Percentiles rank a stretch among this genome's conserved stretches.
These are phyloP conservation scores for Eutrema heterophyllum DNA, from an alignment of 345 rosid species.

Conservation along the genomic window DNA sequence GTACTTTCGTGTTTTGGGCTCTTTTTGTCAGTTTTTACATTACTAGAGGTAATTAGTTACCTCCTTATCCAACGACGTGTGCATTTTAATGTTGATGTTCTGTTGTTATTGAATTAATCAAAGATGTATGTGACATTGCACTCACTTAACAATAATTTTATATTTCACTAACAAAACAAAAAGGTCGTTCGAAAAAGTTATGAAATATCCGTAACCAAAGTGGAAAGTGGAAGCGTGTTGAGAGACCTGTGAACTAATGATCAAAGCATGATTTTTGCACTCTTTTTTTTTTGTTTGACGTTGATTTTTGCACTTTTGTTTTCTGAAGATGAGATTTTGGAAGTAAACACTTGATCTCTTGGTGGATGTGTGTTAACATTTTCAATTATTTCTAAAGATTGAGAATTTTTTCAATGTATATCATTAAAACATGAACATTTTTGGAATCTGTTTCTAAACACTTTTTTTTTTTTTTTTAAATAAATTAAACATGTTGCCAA, in stretches of 20 bases:
- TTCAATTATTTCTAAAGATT: no score
- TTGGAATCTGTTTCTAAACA: no score
- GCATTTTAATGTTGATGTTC: constrained; percentile 1
- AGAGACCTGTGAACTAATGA: neutral
- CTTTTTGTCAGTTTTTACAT: neutral
- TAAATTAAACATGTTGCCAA: no score
- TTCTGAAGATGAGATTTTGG: no score
- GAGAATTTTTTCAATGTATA: no score
- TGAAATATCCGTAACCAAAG: neutral
- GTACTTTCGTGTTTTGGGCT: constrained; percentile 7
- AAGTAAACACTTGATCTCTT: no score
- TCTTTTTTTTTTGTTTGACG: no score
- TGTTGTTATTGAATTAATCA: neutral
- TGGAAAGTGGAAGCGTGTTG: neutral
- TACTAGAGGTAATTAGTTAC: neutral
- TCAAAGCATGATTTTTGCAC: no score
- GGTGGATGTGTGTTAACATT: no score
- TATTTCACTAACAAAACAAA: neutral
- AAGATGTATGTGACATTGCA: neutral
- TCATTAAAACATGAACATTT: no score
- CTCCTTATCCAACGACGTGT: neutral
- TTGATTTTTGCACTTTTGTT: no score
- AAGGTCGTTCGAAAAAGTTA: neutral
- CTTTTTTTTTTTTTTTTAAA: no score
- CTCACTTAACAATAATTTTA: neutral